phyloP scores from a whole-genome alignment of 2,329 filamentous ascomycete genomes.

The Ceratocystis cacaofunesta region DNA sequence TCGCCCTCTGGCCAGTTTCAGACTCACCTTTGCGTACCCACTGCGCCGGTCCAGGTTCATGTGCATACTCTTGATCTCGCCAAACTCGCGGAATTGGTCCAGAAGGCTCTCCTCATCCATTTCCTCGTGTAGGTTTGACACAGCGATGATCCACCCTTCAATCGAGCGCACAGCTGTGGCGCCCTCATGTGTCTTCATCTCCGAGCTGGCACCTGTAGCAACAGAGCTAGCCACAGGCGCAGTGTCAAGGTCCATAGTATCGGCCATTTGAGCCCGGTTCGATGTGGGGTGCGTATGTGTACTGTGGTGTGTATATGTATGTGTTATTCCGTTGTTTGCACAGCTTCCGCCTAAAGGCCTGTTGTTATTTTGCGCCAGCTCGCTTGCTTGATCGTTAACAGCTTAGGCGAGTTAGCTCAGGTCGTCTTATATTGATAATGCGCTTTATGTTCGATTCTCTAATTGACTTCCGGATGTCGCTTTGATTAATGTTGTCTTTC shows the following conservation, averaged over 20 bases:
- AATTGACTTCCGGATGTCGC: too few relatives aligned
- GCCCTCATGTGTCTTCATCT: conserved; percentile 58
- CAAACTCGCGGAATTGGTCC: conserved; percentile 69
- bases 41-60: conserved; percentile 69
- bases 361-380: too few relatives aligned
- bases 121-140: conserved; percentile 78
- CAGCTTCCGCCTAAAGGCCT: too few relatives aligned
- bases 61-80: conserved; percentile 77
- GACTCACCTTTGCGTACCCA: conserved; percentile 65
- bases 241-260: conserved; percentile 44
- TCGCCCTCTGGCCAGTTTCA: not conserved
- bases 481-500: too few relatives aligned
- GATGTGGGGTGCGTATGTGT: too few relatives aligned
- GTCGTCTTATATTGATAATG: too few relatives aligned
- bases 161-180: conserved; percentile 74
- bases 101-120: conserved; percentile 70
- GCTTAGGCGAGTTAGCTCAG: too few relatives aligned
- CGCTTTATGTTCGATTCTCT: too few relatives aligned
- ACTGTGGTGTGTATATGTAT: conserved; percentile 5
- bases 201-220: conserved; percentile 28
- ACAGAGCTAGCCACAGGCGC: conserved; percentile 19
- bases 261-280: conserved; percentile 29
- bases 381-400: too few relatives aligned
- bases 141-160: conserved; percentile 78
- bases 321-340: not conserved